Evolutionary conservation across 2,329 filamentous ascomycete species (phyloP).

Genomic region (Penicillium sp.): DNA sequence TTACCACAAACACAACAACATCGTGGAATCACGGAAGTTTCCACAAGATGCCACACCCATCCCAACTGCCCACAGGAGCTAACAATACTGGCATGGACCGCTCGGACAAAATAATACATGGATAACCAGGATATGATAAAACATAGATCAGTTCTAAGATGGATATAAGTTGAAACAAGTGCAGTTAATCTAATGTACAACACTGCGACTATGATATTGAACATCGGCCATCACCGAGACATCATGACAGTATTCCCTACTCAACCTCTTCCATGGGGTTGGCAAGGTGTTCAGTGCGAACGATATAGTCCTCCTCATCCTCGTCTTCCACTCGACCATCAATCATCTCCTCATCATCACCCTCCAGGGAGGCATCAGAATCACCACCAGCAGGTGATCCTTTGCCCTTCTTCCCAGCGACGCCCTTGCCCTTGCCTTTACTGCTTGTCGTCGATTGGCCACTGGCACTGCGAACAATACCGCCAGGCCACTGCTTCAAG

Average conservation of each 20-base stretch:
- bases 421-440: constrained; percentile 38
- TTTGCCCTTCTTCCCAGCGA: constrained; percentile 45
- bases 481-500: constrained; percentile 39
- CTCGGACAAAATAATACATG: not conserved
- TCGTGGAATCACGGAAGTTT: not conserved
- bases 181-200: constrained; percentile 3
- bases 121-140: not conserved
- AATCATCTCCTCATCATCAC: constrained; percentile 35
- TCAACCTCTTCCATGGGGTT: constrained; percentile 32
- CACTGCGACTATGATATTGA: not conserved
- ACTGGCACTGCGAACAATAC: constrained; percentile 36
- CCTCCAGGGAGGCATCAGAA: constrained; percentile 42
- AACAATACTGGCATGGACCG: not conserved
- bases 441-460: constrained; percentile 38
- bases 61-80: not conserved
- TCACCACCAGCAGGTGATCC: constrained; percentile 42
- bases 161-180: not conserved
- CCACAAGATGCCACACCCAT: not conserved
- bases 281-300: constrained; percentile 46
- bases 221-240: not conserved
- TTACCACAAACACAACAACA: not conserved
- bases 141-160: not conserved
- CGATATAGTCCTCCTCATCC: constrained; percentile 45
- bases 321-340: constrained; percentile 35
- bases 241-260: constrained; percentile 8